Evolutionary conservation across 768 basidiomycete genomes (phyloP), one percentile per base, ranked within the genome.

Genomic region (Chalciporus sphaerocephalus): DNA sequence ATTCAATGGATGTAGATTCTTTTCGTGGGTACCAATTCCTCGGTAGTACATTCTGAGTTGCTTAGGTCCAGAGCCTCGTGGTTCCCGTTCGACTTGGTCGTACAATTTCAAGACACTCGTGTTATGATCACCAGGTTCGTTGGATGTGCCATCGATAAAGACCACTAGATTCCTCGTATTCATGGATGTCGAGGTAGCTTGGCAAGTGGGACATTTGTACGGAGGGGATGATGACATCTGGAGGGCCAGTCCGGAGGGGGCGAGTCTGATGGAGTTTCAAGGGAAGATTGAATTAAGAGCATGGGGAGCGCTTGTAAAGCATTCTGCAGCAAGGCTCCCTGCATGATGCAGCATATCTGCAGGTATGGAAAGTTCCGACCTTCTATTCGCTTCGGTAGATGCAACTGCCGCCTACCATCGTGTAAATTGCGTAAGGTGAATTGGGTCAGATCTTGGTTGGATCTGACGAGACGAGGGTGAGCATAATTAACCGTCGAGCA

Each of bases 61-160:
- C 9, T 40, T 32, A 0, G 4, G 36, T 10, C 20, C 28, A 21
- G 34, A 5, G 6, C 7, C 35, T 5, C 27, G 11, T 42, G 30
- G n/a, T n/a, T n/a, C n/a, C n/a, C 25, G 52, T 56, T 64, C 15
- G 39, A 60, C n/a, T 15, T 53, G 51, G 17, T 44, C 48, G 46
- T 61, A 60, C 1, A 69, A 50, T 34, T 67, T 66, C n/a, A 60
- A 38, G 37, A 69, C 58, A 34, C 67, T 65, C 8, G 68, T 63
- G 38, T 64, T 57, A 69, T 70, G 36, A 73, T 13, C 16, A 17
- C 45, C 51, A 40, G 44, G 39, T 35, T 40, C 24, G 36, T 55
- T 55, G 1, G 48, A 51, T 6, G 53, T 55, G 1, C 54, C 54
- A 17, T 55, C 54, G 20, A 56, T 47, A 35, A 45, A 57, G 46